A percentile compares a stretch with the other conserved stretches of the same genome.
These are phyloP conservation scores for Ajuga chamaepitys DNA, from an alignment of 257 asterid species.

Conservation along the genomic window DNA sequence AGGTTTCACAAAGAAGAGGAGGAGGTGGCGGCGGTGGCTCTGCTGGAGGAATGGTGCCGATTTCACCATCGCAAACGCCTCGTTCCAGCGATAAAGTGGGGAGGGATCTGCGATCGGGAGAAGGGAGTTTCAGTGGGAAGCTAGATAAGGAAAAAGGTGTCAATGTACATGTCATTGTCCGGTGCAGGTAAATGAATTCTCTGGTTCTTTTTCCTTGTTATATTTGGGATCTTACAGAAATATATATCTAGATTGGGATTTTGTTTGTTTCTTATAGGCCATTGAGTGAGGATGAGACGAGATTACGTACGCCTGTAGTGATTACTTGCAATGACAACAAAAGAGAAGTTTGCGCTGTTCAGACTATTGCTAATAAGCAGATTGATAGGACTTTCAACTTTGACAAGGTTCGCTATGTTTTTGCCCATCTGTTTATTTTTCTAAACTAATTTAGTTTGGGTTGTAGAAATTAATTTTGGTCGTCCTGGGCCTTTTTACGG, in stretches of 20 bases:
- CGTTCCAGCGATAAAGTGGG: conserved; percentile 62
- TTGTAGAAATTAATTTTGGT: neutral
- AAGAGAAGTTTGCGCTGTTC: conserved; percentile 89
- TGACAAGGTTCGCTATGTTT: conserved; percentile 60
- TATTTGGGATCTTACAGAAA: neutral
- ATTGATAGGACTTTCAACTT: conserved; percentile 88
- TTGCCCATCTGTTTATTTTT: neutral
- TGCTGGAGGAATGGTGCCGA: conserved; percentile 41
- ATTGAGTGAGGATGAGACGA: conserved; percentile 81
- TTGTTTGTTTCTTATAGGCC: conserved; percentile 41
- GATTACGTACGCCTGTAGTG: conserved; percentile 78
- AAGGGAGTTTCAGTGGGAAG: conserved; percentile 69
- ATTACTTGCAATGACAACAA: conserved; percentile 79
- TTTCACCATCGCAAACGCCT: conserved; percentile 78
- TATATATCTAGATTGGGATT: neutral
- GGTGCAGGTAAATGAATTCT: conserved; percentile 65
- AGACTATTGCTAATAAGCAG: conserved; percentile 97
- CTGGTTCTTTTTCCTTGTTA: neutral
- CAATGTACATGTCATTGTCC: conserved; percentile 90
- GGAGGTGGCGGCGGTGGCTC: conserved; percentile 32
- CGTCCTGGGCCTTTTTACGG: neutral
- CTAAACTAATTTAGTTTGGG: neutral
- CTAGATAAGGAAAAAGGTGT: conserved; percentile 87
- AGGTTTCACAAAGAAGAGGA: conserved; percentile 62
- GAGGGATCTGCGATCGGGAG: conserved; percentile 91